These are phyloP conservation scores for Paraleonurus japonicus DNA, from an alignment of 257 asterid species.

Conservation along the genomic window DNA sequence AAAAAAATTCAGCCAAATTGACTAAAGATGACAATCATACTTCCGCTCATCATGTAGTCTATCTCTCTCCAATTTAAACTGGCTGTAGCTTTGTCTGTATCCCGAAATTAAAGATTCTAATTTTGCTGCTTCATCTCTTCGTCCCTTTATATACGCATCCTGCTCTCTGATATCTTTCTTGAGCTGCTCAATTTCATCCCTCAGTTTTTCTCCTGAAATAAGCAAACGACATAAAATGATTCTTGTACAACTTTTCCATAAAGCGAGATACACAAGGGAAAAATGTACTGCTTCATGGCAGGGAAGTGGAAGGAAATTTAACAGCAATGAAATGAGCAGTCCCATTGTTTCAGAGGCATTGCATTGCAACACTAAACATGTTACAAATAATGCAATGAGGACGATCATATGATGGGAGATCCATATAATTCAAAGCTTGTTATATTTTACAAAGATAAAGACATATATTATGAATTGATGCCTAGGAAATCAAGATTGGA, in stretches of 20 bases:
- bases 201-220: constrained; percentile 74
- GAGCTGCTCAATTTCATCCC: constrained; percentile 79
- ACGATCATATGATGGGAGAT: not conserved
- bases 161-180: constrained; percentile 58
- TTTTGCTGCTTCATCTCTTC: constrained; percentile 63
- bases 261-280: not conserved
- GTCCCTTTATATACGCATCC: constrained; percentile 61
- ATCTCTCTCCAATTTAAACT: constrained; percentile 70
- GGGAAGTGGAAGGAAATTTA: constrained; percentile 8
- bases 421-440: not conserved
- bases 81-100: constrained; percentile 67
- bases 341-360: constrained; percentile 3
- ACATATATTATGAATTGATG: not conserved
- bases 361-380: constrained; percentile 7
- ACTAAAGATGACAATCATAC: constrained; percentile 45
- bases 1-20: constrained; percentile 17
- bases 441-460: not conserved
- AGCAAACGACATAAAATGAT: constrained; percentile 15
- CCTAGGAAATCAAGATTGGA: not conserved
- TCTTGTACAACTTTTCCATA: not conserved
- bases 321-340: not conserved
- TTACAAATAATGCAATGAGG: not conserved
- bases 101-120: constrained; percentile 71
- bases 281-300: not conserved
- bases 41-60: constrained; percentile 80